A percentile compares a stretch with the other conserved stretches of the same genome.
phyloP scores from a whole-genome alignment of 495 filamentous ascomycete species.

The Niebla homalea region DNA sequence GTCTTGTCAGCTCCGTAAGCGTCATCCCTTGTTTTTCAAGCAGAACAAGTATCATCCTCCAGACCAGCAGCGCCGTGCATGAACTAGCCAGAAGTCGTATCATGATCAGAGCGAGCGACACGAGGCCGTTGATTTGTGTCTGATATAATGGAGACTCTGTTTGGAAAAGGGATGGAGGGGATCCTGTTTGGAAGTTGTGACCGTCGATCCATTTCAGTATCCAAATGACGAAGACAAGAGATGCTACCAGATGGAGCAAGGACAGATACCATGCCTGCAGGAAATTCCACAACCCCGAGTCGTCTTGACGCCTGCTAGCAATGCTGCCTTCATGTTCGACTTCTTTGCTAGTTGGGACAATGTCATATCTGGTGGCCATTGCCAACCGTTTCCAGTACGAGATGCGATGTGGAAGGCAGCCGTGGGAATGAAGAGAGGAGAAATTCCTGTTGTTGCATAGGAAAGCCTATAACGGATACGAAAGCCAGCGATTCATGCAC shows the following conservation, averaged over 20 bases:
- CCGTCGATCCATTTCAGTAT: not conserved
- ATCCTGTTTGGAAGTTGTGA: not conserved
- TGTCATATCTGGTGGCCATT: no score
- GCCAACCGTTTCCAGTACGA: no score
- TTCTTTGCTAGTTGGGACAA: no score
- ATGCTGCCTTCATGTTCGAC: no score
- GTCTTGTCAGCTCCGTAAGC: not conserved
- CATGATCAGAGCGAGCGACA: not conserved
- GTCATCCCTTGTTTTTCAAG: not conserved
- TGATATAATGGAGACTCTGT: not conserved
- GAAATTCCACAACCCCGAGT: not conserved
- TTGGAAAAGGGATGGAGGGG: not conserved
- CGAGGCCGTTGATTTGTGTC: not conserved
- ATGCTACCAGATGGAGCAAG: not conserved
- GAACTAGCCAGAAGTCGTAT: not conserved
- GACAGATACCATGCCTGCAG: not conserved
- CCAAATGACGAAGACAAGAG: not conserved
- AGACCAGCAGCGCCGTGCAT: not conserved
- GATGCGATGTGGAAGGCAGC: no score
- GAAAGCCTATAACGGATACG: no score
- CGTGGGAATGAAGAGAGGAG: no score
- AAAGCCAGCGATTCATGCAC: no score
- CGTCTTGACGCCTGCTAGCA: not conserved
- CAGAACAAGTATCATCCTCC: constrained; percentile 1
- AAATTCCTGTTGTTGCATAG: no score